Evolutionary conservation across 129 eudicot species (phyloP).

Genomic region (Silybum marianum): DNA sequence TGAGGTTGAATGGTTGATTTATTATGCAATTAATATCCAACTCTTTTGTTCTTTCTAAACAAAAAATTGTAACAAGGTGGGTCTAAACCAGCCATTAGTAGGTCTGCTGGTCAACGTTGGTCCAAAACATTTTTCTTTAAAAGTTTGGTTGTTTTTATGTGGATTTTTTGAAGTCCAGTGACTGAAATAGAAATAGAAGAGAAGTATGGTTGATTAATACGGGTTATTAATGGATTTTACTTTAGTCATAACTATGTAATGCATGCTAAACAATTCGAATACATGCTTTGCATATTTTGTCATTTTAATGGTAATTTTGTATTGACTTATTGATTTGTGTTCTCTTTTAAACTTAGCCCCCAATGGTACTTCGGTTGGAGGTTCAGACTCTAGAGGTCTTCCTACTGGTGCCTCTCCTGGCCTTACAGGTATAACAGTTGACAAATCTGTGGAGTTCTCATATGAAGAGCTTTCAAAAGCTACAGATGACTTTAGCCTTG

Average conservation of each 20-base stretch:
- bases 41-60: neutral
- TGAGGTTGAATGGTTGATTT: neutral
- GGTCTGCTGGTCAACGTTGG: neutral
- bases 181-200: neutral
- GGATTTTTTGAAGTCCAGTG: neutral
- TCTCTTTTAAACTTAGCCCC: constrained; percentile 34
- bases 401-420: constrained; percentile 57
- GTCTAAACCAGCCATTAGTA: neutral
- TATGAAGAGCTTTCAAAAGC: constrained; percentile 91
- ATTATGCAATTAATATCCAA: neutral
- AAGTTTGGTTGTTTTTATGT: neutral
- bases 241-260: neutral
- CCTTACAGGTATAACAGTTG: constrained; percentile 82
- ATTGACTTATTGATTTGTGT: constrained; percentile 15
- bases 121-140: neutral
- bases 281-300: constrained; percentile 1
- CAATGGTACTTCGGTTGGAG: constrained; percentile 36
- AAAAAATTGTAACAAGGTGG: neutral
- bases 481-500: constrained; percentile 82
- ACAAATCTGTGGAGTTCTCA: constrained; percentile 94
- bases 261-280: neutral
- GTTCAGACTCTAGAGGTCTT: constrained; percentile 40
- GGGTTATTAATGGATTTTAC: neutral
- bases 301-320: constrained; percentile 2
- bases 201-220: neutral